A percentile compares a stretch with the other conserved stretches of the same genome.
phyloP scores from a whole-genome alignment of 1,139 yeast genomes.

The Diutina sp. region DNA sequence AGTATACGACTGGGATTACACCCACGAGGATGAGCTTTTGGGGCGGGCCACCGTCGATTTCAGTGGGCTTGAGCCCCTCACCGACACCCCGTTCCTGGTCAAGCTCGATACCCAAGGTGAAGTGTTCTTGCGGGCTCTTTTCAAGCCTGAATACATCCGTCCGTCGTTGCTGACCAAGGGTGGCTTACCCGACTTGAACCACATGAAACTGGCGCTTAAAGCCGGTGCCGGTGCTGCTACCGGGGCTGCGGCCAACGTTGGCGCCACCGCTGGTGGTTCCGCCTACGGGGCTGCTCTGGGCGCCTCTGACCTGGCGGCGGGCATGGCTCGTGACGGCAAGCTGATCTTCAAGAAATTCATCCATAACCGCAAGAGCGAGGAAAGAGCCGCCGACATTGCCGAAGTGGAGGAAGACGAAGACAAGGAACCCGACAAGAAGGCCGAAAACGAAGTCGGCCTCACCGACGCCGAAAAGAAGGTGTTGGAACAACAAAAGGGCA shows the following conservation, averaged over 20 bases:
- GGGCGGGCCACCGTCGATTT: conserved; percentile 42
- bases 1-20: conserved; percentile 66
- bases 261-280: conserved; percentile 14
- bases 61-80: conserved; percentile 30
- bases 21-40: conserved; percentile 51
- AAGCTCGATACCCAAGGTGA: conserved; percentile 51
- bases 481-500: neutral
- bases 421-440: conserved; percentile 3
- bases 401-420: conserved; percentile 11
- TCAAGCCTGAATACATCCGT: conserved; percentile 55
- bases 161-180: conserved; percentile 35
- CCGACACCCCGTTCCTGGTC: conserved; percentile 32
- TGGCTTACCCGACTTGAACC: conserved; percentile 29
- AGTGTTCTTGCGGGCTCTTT: conserved; percentile 37
- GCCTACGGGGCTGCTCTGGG: neutral
- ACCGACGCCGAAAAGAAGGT: conserved; percentile 2
- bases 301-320: neutral
- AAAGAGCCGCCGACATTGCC: conserved; percentile 27
- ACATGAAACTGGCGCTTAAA: conserved; percentile 31
- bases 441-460: conserved; percentile 3
- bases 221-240: conserved; percentile 31
- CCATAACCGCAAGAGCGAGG: conserved; percentile 10
- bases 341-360: neutral
- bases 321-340: neutral
- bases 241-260: conserved; percentile 20